Conservation (phyloP, 305 asterid species). For the Solanum hybrid region DNA sequence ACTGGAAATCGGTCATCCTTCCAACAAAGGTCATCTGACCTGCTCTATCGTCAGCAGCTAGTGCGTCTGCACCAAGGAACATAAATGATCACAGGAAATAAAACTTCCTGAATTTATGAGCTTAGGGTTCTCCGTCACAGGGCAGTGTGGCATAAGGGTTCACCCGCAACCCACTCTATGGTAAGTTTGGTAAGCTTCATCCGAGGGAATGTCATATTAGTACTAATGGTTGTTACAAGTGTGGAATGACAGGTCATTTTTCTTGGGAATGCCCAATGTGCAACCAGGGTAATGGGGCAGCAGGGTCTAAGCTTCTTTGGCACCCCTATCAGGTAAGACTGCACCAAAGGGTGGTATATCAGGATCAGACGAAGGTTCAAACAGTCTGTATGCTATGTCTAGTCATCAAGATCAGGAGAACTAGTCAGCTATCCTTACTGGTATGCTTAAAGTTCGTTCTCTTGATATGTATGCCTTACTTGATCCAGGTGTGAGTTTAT, state of each 20-base stretch:
- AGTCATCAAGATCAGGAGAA: not conserved
- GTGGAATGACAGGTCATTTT: not conserved
- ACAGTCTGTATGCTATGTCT: no score
- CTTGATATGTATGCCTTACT: no score
- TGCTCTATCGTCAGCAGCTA: no score
- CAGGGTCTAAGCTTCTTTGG: not conserved
- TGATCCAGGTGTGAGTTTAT: no score
- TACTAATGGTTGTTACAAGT: not conserved
- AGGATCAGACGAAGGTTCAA: not conserved
- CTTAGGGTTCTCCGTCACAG: no score
- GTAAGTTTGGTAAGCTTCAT: not conserved
- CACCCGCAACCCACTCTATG: not conserved
- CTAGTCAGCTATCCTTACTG: not conserved
- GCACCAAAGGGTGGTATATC: no score
- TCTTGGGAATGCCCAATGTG: not conserved
- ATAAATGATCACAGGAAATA: not conserved
- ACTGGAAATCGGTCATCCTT: no score
- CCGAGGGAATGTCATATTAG: not conserved
- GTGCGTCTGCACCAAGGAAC: not conserved
- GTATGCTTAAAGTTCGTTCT: no score
- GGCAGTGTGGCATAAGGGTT: not conserved
- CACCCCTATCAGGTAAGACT: not conserved
- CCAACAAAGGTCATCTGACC: no score
- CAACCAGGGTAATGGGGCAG: not conserved
- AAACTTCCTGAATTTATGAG: rapidly evolving